Evolutionary conservation across 148 eudicot genomes (phyloP).

Genomic region (Rheum nobile): DNA sequence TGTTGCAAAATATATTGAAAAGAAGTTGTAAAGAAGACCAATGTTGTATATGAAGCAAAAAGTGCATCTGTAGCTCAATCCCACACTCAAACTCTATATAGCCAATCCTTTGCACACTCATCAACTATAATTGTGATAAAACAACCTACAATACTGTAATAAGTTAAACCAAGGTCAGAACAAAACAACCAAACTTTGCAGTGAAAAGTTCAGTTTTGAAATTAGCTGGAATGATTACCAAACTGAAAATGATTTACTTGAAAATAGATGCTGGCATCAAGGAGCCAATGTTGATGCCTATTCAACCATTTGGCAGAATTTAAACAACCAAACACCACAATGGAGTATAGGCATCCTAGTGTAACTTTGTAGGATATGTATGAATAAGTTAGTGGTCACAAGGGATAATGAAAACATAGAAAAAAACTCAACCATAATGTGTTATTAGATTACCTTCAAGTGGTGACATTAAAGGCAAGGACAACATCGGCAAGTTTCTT

Average conservation of each 20-base stretch:
- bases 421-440: too few relatives aligned
- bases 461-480: too few relatives aligned
- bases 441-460: too few relatives aligned
- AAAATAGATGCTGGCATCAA: constrained; percentile 22
- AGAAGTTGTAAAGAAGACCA: not conserved
- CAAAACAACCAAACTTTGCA: not conserved
- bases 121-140: constrained; percentile 1
- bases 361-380: too few relatives aligned
- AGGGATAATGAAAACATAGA: too few relatives aligned
- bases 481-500: too few relatives aligned
- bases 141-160: not conserved
- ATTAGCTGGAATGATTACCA: too few relatives aligned
- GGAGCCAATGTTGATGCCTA: constrained; percentile 17
- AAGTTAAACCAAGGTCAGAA: not conserved
- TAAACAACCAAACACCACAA: too few relatives aligned
- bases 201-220: not conserved
- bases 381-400: too few relatives aligned
- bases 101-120: constrained; percentile 1
- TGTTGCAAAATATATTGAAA: not conserved
- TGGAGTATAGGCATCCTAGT: too few relatives aligned
- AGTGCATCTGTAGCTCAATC: not conserved
- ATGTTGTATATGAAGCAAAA: not conserved
- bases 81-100: not conserved
- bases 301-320: too few relatives aligned
- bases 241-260: constrained; percentile 24